Conservation (phyloP, 2,329 filamentous ascomycete species). For the Colletotrichum caudatum region DNA sequence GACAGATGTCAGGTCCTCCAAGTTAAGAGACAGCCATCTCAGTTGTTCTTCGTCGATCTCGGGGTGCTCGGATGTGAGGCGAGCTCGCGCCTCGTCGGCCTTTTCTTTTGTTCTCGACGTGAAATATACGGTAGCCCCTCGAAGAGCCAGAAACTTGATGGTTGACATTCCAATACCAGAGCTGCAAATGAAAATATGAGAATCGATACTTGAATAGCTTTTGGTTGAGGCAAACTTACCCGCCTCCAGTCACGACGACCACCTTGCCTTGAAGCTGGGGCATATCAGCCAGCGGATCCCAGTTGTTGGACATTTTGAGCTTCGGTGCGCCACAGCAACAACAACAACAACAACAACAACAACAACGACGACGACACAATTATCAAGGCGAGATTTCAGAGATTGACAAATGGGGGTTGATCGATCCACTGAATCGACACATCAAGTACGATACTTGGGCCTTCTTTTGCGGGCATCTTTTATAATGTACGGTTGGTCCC, state of each 20-base stretch:
- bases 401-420: background rate
- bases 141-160: conserved; percentile 45
- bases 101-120: conserved; percentile 44
- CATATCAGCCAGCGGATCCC: conserved; percentile 41
- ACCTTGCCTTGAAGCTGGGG: conserved; percentile 45
- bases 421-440: background rate
- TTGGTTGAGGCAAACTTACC: conserved; percentile 38
- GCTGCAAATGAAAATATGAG: conserved; percentile 19
- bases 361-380: too few species aligned
- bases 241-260: conserved; percentile 46
- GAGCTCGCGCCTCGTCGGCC: conserved; percentile 32
- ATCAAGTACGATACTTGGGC: background rate
- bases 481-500: background rate
- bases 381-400: rapidly evolving
- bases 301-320: conserved; percentile 24
- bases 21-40: conserved; percentile 45
- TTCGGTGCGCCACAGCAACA: background rate
- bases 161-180: conserved; percentile 45
- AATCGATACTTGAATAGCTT: too few species aligned
- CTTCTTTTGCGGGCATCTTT: background rate
- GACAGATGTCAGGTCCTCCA: conserved; percentile 44
- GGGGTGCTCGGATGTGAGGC: conserved; percentile 31
- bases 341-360: too few species aligned
- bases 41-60: conserved; percentile 31
- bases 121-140: conserved; percentile 48